Evolutionary conservation across 1,284 basidiomycete genomes (phyloP).

Genomic region (Ganoderma lingzhi): DNA sequence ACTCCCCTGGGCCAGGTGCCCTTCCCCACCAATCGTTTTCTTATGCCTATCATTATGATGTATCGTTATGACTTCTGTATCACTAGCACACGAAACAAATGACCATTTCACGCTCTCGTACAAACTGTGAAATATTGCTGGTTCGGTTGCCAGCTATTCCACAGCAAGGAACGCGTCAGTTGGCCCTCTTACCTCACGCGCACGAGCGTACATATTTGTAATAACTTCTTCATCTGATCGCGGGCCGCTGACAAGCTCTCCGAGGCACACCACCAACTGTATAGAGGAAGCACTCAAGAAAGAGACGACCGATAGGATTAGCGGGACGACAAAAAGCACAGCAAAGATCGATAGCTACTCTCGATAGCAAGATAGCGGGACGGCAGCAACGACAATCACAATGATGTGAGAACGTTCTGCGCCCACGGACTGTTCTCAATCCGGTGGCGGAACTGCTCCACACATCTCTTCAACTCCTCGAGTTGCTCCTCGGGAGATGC

Average conservation of each 20-base stretch:
- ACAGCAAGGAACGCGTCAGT: too few relatives aligned
- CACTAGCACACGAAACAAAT: not conserved
- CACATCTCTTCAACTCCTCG: slow-evolving; percentile 67
- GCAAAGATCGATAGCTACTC: slow-evolving; percentile 21
- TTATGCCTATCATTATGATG: not conserved
- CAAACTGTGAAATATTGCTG: too few relatives aligned
- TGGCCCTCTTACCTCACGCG: too few relatives aligned
- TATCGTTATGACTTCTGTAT: slow-evolving; percentile 11
- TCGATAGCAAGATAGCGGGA: slow-evolving; percentile 11
- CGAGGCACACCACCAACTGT: not conserved
- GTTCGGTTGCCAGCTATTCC: too few relatives aligned
- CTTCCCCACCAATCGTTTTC: not conserved
- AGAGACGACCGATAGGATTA: not conserved
- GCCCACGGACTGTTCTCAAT: slow-evolving; percentile 87
- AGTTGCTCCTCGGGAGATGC: slow-evolving; percentile 65
- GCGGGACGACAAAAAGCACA: slow-evolving; percentile 16
- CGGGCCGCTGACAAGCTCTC: not conserved
- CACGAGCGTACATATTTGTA: too few relatives aligned
- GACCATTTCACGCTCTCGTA: not conserved
- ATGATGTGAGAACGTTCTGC: slow-evolving; percentile 56
- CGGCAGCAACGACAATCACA: slow-evolving; percentile 30
- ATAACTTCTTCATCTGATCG: not conserved
- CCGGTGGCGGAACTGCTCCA: slow-evolving; percentile 71
- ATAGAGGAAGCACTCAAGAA: not conserved
- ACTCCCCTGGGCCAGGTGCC: not conserved